Percentiles rank a stretch among this genome's conserved stretches.
Conservation (phyloP, 176 grass and related monocot genomes). For the Oryza glumipatula region DNA sequence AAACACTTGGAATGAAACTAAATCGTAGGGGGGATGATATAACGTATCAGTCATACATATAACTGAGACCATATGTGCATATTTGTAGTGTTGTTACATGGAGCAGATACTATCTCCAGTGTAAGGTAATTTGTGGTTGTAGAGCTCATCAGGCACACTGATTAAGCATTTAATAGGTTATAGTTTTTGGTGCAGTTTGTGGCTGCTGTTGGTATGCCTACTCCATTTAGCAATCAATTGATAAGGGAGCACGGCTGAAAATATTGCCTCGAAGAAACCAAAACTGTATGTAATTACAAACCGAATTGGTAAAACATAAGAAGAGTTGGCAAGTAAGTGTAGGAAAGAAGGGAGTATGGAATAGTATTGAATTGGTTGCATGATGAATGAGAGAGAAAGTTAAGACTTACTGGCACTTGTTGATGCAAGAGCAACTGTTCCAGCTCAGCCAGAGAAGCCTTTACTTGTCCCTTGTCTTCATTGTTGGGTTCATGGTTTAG, state of each 20-base stretch:
- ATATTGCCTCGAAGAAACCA: too few relatives aligned
- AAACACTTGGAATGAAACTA: constrained; percentile 2
- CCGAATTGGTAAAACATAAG: not conserved
- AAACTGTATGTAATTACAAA: not conserved
- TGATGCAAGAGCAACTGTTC: constrained; percentile 79
- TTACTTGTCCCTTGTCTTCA: constrained; percentile 47
- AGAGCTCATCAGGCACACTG: too few relatives aligned
- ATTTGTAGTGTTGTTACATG: not conserved
- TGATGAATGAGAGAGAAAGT: not conserved
- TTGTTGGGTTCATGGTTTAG: constrained; percentile 38
- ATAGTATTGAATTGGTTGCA: not conserved
- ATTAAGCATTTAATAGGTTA: too few relatives aligned
- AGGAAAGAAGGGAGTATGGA: not conserved
- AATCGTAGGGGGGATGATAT: not conserved
- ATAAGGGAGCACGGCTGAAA: too few relatives aligned
- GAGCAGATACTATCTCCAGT: not conserved
- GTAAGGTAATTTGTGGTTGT: too few relatives aligned
- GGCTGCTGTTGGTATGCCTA: too few relatives aligned
- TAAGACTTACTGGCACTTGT: constrained; percentile 68
- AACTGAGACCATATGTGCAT: not conserved
- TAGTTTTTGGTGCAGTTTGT: too few relatives aligned
- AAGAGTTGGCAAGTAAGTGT: not conserved
- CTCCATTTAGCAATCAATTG: too few relatives aligned
- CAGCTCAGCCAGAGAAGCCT: constrained; percentile 59
- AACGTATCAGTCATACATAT: not conserved